A percentile compares a stretch with the other conserved stretches of the same genome.
phyloP scores from a whole-genome alignment of 768 basidiomycete species.

The Naematelia encephala region DNA sequence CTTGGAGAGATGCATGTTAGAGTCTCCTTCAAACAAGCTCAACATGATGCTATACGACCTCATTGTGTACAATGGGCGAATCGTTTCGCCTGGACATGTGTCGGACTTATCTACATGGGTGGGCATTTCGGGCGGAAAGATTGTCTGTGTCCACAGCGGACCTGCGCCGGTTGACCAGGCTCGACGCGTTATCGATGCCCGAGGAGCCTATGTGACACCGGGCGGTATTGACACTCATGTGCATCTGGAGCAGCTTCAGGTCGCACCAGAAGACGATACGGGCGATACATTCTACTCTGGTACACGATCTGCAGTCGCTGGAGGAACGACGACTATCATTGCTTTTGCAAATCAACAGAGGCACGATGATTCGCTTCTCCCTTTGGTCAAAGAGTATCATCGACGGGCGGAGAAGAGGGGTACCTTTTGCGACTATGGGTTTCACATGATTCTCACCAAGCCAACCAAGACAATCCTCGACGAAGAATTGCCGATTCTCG shows the following conservation, averaged over 20 bases:
- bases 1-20: neutral
- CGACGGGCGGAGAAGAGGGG: neutral
- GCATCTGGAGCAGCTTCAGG: constrained; percentile 44
- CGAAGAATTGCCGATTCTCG: constrained; percentile 10
- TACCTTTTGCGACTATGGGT: constrained; percentile 12
- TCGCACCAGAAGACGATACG: constrained; percentile 5
- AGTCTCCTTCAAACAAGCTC: neutral
- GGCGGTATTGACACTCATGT: constrained; percentile 52
- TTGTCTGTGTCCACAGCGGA: constrained; percentile 1
- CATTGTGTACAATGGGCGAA: constrained; percentile 9
- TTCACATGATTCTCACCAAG: constrained; percentile 14
- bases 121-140: constrained; percentile 2
- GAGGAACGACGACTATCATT: constrained; percentile 8
- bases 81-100: neutral
- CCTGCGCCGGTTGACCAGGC: neutral
- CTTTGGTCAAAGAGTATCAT: constrained; percentile 12
- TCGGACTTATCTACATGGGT: constrained; percentile 5
- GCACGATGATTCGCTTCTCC: constrained; percentile 7
- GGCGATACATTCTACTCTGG: constrained; percentile 7
- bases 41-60: constrained; percentile 7
- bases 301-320: constrained; percentile 7
- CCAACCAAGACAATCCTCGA: constrained; percentile 9
- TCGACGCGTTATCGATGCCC: constrained; percentile 42
- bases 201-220: constrained; percentile 50
- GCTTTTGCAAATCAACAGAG: constrained; percentile 13